These are phyloP conservation scores for Aciculosporium take DNA, from an alignment of 2,329 filamentous ascomycete species.

Conservation along the genomic window DNA sequence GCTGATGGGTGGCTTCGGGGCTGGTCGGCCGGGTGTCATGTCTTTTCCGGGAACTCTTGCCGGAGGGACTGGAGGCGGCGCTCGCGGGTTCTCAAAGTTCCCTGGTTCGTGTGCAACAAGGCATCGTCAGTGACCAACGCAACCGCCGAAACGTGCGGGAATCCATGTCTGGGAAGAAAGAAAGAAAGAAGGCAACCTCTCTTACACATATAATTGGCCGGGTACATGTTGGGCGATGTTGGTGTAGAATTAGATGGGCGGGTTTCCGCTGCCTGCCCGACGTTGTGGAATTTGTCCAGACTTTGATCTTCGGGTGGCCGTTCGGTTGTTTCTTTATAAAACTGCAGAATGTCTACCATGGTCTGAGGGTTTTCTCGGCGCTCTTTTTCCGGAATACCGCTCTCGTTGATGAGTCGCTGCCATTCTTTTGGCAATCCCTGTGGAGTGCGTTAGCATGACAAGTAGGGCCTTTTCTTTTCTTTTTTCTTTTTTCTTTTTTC, in stretches of 20 bases:
- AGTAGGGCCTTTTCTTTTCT: background rate
- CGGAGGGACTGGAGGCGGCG: constrained; percentile 73
- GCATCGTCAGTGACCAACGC: background rate
- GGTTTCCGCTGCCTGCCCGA: constrained; percentile 44
- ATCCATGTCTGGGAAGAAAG: background rate
- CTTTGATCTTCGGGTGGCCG: constrained; percentile 68
- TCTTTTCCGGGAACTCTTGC: constrained; percentile 36
- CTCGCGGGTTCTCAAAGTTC: constrained; percentile 93
- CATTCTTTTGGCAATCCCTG: constrained; percentile 94
- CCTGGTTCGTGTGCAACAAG: constrained; percentile 26
- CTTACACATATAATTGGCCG: constrained; percentile 41
- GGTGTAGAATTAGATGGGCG: constrained; percentile 29
- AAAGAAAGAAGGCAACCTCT: constrained; percentile 47
- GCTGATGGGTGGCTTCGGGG: constrained; percentile 69
- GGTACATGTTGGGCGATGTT: constrained; percentile 38
- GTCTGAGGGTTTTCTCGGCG: constrained; percentile 91
- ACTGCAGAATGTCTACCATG: constrained; percentile 87
- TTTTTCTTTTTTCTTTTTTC: background rate
- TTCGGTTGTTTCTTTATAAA: constrained; percentile 91
- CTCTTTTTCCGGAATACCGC: constrained; percentile 90
- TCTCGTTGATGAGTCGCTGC: constrained; percentile 90
- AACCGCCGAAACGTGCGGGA: background rate
- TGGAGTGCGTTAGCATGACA: constrained; percentile 8
- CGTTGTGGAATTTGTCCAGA: constrained; percentile 93
- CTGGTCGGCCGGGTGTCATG: constrained; percentile 64